Percentiles rank a stretch among this genome's conserved stretches.
These are phyloP conservation scores for Penicillium sp. DNA, from an alignment of 2,329 filamentous ascomycete genomes.

Conservation along the genomic window DNA sequence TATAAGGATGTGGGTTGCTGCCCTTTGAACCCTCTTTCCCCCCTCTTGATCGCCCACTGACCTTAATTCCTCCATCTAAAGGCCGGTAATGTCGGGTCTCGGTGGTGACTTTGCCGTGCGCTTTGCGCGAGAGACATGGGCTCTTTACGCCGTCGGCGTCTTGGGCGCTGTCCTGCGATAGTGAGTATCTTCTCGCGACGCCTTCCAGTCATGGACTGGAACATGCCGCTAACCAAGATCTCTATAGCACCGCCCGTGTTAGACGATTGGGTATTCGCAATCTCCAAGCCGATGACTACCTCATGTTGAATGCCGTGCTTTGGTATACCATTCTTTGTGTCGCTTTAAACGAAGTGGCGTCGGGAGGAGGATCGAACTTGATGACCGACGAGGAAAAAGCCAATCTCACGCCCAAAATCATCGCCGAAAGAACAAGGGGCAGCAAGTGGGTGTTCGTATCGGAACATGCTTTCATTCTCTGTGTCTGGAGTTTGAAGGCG, in stretches of 20 bases:
- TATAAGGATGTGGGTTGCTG: slow-evolving; percentile 9
- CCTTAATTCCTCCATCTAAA: background rate
- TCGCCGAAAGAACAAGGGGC: slow-evolving; percentile 48
- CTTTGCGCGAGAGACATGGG: slow-evolving; percentile 43
- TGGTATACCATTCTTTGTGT: slow-evolving; percentile 58
- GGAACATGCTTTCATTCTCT: slow-evolving; percentile 62
- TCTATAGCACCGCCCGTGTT: slow-evolving; percentile 38
- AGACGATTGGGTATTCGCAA: slow-evolving; percentile 48
- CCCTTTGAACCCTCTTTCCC: background rate
- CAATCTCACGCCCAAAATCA: slow-evolving; percentile 48
- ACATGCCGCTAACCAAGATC: background rate
- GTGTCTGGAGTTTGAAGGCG: slow-evolving; percentile 53
- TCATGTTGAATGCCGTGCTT: slow-evolving; percentile 57
- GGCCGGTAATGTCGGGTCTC: slow-evolving; percentile 28
- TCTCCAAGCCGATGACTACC: slow-evolving; percentile 56
- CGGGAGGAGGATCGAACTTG: slow-evolving; percentile 59
- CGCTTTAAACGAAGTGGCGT: slow-evolving; percentile 55
- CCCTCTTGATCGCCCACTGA: slow-evolving; percentile 4
- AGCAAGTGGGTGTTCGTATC: slow-evolving; percentile 64
- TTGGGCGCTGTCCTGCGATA: slow-evolving; percentile 38
- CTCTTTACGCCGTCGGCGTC: slow-evolving; percentile 41
- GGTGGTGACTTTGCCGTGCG: slow-evolving; percentile 26
- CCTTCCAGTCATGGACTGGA: background rate
- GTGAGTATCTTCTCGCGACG: slow-evolving; percentile 35
- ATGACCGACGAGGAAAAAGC: slow-evolving; percentile 50